Evolutionary conservation across 257 asterid genomes (phyloP).

Genomic region (Solanum acaule): DNA sequence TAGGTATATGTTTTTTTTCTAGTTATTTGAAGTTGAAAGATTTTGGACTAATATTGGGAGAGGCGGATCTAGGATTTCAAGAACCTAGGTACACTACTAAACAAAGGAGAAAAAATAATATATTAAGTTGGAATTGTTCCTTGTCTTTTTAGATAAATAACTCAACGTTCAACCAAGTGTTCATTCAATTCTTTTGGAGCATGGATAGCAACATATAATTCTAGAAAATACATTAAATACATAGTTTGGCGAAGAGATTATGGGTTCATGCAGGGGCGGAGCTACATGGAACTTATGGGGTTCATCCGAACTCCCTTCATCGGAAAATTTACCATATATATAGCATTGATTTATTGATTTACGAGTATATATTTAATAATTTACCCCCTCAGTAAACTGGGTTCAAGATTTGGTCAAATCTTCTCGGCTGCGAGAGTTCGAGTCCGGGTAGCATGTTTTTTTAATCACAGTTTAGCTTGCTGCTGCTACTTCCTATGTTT

Average conservation of each 20-base stretch:
- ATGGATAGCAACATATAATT: not conserved
- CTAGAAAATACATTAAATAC: not conserved
- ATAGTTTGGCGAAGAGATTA: not conserved
- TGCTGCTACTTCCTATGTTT: no score
- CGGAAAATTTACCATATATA: not conserved
- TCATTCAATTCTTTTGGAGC: not conserved
- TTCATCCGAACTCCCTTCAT: not conserved
- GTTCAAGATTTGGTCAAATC: not conserved
- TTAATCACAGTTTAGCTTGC: not conserved
- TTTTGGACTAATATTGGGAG: not conserved
- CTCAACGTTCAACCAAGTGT: not conserved
- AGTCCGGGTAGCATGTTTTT: not conserved
- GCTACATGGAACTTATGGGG: not conserved
- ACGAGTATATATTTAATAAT: no score
- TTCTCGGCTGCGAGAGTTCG: not conserved
- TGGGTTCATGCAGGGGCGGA: not conserved
- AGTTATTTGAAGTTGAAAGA: not conserved
- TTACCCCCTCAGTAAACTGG: no score
- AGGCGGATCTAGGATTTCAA: not conserved
- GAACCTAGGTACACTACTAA: not conserved
- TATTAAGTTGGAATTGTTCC: not conserved
- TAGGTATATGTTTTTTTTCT: not conserved
- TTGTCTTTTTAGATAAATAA: not conserved
- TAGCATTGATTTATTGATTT: no score
- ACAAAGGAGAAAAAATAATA: not conserved